Percentiles rank a stretch among this genome's conserved stretches.
Conservation (phyloP, 192 early-diverging fungal genomes). For the Lobosporangium transversale region DNA sequence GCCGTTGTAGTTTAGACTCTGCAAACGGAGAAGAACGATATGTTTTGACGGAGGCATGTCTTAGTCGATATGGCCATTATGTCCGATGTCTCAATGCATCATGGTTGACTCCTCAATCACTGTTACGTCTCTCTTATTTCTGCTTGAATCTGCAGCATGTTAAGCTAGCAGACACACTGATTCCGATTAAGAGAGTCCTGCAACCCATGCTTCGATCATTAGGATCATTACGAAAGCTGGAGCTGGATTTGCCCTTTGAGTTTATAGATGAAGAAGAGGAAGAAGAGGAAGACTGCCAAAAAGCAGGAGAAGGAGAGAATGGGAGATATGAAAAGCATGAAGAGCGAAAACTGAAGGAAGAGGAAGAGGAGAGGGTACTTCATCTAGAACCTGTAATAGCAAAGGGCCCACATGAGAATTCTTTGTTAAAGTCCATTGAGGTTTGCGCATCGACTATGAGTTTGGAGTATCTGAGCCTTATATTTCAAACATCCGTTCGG, state of each 20-base stretch:
- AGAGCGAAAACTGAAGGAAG: no score
- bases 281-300: neutral
- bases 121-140: constrained; percentile 5
- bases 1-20: no score
- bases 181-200: constrained; percentile 4
- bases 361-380: no score
- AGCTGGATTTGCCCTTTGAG: constrained; percentile 15
- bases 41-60: constrained; percentile 11
- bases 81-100: constrained; percentile 4
- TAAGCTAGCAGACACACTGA: constrained; percentile 8
- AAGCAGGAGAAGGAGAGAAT: no score
- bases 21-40: no score
- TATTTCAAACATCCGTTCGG: constrained; percentile 20
- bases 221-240: neutral
- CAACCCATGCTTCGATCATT: constrained; percentile 2
- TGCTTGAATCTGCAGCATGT: constrained; percentile 18
- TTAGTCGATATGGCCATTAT: constrained; percentile 8
- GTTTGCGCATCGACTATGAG: neutral
- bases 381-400: neutral
- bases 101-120: constrained; percentile 4
- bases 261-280: constrained; percentile 9
- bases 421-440: constrained; percentile 14
- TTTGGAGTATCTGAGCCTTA: constrained; percentile 15
- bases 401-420: neutral
- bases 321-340: neutral